These are phyloP conservation scores for Yarrowia galli DNA, from an alignment of 1,139 yeast species.

Conservation along the genomic window DNA sequence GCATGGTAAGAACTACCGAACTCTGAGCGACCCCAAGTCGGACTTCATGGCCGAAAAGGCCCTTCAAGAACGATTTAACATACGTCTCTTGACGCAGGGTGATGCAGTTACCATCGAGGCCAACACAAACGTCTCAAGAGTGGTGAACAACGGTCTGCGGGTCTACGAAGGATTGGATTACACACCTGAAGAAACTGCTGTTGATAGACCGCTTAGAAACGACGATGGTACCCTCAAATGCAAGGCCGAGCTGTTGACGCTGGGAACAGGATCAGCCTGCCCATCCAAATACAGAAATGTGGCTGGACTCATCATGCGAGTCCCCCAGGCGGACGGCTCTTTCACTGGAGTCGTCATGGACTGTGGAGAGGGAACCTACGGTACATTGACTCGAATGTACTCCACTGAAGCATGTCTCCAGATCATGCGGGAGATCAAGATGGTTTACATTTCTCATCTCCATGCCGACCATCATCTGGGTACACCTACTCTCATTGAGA, in stretches of 20 bases:
- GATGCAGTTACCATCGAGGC: neutral
- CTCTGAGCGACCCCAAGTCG: conserved; percentile 53
- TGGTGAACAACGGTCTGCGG: neutral
- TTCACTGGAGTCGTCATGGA: conserved; percentile 62
- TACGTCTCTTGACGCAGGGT: neutral
- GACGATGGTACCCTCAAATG: conserved; percentile 19
- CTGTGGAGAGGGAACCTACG: conserved; percentile 93
- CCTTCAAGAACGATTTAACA: neutral
- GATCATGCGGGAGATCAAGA: conserved; percentile 63
- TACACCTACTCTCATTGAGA: conserved; percentile 67
- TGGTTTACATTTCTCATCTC: conserved; percentile 82
- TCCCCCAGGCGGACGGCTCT: conserved; percentile 56
- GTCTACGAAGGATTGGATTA: conserved; percentile 10
- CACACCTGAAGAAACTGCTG: conserved; percentile 12
- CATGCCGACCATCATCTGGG: conserved; percentile 99
- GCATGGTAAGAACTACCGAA: conserved; percentile 35
- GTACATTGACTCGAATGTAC: conserved; percentile 70
- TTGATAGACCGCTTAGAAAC: conserved; percentile 9
- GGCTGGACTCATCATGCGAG: conserved; percentile 72
- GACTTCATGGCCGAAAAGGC: conserved; percentile 37
- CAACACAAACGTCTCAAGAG: neutral
- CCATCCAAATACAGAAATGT: conserved; percentile 90
- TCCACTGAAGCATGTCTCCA: conserved; percentile 55
- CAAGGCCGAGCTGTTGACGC: conserved; percentile 68
- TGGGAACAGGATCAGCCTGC: conserved; percentile 94